Evolutionary conservation across 2,329 filamentous ascomycete species (phyloP).

Genomic region (Pestalotiopsis sp.): DNA sequence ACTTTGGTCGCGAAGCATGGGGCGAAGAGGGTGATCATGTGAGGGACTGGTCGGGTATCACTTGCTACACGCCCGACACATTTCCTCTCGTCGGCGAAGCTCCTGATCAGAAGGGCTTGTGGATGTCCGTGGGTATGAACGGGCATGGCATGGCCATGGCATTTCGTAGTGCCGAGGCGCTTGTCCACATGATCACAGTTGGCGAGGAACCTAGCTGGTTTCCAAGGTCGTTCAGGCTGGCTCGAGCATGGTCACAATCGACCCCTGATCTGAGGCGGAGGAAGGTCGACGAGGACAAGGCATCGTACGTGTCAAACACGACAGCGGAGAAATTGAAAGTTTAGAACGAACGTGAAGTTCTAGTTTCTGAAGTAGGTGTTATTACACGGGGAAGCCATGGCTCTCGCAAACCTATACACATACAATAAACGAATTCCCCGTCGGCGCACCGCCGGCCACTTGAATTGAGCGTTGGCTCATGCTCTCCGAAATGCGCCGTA

Average conservation of each 20-base stretch:
- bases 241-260: conserved; percentile 8
- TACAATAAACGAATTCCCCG: no score
- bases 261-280: neutral
- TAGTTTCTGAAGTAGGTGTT: no score
- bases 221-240: conserved; percentile 14
- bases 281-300: neutral
- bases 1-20: conserved; percentile 11
- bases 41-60: conserved; percentile 14
- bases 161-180: conserved; percentile 15
- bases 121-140: conserved; percentile 17
- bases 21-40: conserved; percentile 11
- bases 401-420: no score
- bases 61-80: conserved; percentile 16
- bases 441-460: no score
- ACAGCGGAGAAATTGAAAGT: neutral
- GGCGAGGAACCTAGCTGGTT: conserved; percentile 14
- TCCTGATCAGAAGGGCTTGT: conserved; percentile 6
- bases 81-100: conserved; percentile 14
- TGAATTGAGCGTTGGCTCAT: neutral
- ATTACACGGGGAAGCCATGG: no score
- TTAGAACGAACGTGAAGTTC: neutral
- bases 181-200: conserved; percentile 14
- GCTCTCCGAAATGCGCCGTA: neutral
- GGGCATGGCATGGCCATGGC: conserved; percentile 17
- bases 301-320: neutral